Evolutionary conservation across 768 basidiomycete species (phyloP).

Genomic region (Amanita pseudoporphyria): DNA sequence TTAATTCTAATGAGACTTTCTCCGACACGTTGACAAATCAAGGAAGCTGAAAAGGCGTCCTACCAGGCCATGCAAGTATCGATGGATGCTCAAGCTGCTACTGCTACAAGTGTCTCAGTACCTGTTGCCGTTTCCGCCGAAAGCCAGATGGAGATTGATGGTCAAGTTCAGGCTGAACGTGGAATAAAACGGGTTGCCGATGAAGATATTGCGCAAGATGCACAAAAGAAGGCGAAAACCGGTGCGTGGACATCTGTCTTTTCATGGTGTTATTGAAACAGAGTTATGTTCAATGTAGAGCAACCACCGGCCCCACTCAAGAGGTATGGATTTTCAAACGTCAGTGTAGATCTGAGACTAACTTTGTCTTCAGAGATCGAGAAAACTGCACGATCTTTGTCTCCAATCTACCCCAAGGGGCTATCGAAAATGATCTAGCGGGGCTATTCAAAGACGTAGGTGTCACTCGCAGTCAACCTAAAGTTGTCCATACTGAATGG

Average conservation of each 20-base stretch:
- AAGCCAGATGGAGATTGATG: conserved; percentile 33
- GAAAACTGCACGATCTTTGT: conserved; percentile 93
- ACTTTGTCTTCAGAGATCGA: conserved; percentile 57
- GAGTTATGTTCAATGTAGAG: conserved; percentile 27
- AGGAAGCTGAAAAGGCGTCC: conserved; percentile 57
- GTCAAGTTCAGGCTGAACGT: conserved; percentile 19
- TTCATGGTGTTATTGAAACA: conserved; percentile 1
- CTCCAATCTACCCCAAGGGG: conserved; percentile 48
- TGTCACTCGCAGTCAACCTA: not conserved
- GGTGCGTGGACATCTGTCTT: conserved; percentile 30
- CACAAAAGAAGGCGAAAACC: conserved; percentile 49
- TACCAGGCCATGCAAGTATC: conserved; percentile 40
- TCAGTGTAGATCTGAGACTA: not conserved
- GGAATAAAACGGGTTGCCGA: conserved; percentile 59
- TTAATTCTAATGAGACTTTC: not conserved
- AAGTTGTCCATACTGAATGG: not conserved
- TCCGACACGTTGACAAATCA: not conserved
- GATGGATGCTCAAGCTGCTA: conserved; percentile 28
- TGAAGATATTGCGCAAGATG: conserved; percentile 31
- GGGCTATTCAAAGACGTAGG: conserved; percentile 77
- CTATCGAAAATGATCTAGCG: conserved; percentile 57
- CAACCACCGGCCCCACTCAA: conserved; percentile 41
- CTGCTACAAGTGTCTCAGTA: conserved; percentile 21
- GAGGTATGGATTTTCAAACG: conserved; percentile 30
- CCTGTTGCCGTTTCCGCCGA: conserved; percentile 13